Evolutionary conservation across 139 green algal genomes (phyloP), one percentile per base, ranked within the genome.

Genomic region (Asterochloris erici): DNA sequence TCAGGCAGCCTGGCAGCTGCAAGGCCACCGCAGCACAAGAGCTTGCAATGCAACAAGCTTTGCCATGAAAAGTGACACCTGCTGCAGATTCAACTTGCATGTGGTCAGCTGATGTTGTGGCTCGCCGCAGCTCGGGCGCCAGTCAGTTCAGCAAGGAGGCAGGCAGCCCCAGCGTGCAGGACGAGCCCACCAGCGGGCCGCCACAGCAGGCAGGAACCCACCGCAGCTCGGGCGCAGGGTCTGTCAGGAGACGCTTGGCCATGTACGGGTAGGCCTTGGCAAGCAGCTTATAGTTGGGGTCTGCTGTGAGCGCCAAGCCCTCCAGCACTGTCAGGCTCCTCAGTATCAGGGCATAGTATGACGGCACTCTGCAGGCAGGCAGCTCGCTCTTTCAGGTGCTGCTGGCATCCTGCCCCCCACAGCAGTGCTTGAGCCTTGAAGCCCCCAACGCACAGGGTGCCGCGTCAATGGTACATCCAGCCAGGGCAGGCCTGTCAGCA

Each of bases 301-400:
- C 85, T 27, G 87, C 86, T 26, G 82, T 85, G 62, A 92, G 83
- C 1, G 95, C 94, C 38, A 98, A 84, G 12, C 95, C 96, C 85
- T 99, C 96, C 78, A 99, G 92, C 76, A 99, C 96, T 0, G 95
- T 98, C 60, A 99, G 87, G 4, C 90, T 96, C 61, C 96, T 90
- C 83, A 99, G 89, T 81, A 99, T 98, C 63, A 99, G 91, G 0
- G 96, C 96, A 78, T 98, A 99, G 88, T 99, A 99, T 11, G 95
- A 88, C 2, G 96, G 96, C 47, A 98, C 94, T 63, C 77, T 80
- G 60, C 60, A 80, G 4, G 12, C 71, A 15, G 54, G 71, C n/a
- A 77, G 71, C n/a, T 62, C 11, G 19, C 27, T 6, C 17, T 24
- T 21, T 13, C n/a, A 47, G 24, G 71, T n/a, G 11, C 47, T 77